Evolutionary conservation across 148 eudicot genomes (phyloP), one percentile per base, ranked within the genome.

Genomic region (Rhododendron simsii): DNA sequence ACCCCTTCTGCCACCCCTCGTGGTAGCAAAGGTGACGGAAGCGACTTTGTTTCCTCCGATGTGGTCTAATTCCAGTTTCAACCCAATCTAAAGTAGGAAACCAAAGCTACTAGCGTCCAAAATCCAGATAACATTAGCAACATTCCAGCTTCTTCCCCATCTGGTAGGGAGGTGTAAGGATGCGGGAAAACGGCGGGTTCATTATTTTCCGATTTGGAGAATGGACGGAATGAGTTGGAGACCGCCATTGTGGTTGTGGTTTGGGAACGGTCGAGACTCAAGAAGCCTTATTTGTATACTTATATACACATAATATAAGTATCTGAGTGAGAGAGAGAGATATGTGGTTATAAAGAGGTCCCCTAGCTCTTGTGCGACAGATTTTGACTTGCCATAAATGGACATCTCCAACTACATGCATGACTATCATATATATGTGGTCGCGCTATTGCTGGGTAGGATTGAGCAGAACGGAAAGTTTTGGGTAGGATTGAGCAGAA

Each of bases 1-100:
- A 92, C 91, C 18, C 94, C 93, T 1, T 91, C 85, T 18, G 85
- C 71, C 84, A 88, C 88, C 80, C 94, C 94, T 30, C 94, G 92
- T 15, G 94, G 83, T n/a, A 39, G 26, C 48, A 15, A 8, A 15
- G 78, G 10, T 37, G 83, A 84, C 84, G 21, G 50, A 33, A 71
- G 85, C 83, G 33, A 28, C 53, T 37, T 33, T 33, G 1, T 33
- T 33, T 33, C 35, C 35, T 33, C 35, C 35, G 1, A 33, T 33
- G 35, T 33, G 35, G 35, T 33, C 35, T 0, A 33, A 33, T 33
- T 33, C 35, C 35, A 33, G 35, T 44, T 37, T 7, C 69, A 37
- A 55, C 51, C 48, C 33, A 37, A 15, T 9, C 63, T 81, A 48
- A 23, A 78, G 77, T 76, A 77, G 15, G 87, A 87, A 20, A 87